Percentiles rank a stretch among this genome's conserved stretches.
phyloP scores from a whole-genome alignment of 495 filamentous ascomycete genomes.

The Penicillium robsamsonii region DNA sequence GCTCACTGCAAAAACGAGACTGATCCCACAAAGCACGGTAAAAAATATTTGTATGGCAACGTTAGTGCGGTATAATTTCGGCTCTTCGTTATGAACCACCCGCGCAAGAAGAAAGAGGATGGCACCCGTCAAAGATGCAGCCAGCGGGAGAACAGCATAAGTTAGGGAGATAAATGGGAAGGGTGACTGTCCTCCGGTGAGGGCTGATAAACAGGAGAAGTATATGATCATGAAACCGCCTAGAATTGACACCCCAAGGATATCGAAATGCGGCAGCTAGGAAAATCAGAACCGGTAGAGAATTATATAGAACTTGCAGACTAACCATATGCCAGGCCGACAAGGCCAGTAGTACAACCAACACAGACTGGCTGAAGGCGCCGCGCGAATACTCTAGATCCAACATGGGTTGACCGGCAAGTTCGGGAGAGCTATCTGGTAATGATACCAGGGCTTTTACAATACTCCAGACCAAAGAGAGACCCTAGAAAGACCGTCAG shows the following conservation, averaged over 20 bases:
- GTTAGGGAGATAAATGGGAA: slow-evolving; percentile 33
- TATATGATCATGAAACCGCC: slow-evolving; percentile 34
- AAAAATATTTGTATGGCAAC: slow-evolving; percentile 30
- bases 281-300: slow-evolving; percentile 15
- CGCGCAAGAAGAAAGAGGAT: slow-evolving; percentile 32
- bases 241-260: slow-evolving; percentile 34
- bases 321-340: slow-evolving; percentile 45
- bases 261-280: slow-evolving; percentile 38
- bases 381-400: slow-evolving; percentile 35
- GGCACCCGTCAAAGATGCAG: slow-evolving; percentile 22
- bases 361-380: slow-evolving; percentile 33
- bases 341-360: slow-evolving; percentile 31
- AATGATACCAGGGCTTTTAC: slow-evolving; percentile 21
- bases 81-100: slow-evolving; percentile 32
- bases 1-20: slow-evolving; percentile 28
- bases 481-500: slow-evolving; percentile 24
- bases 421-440: slow-evolving; percentile 24
- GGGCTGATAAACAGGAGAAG: slow-evolving; percentile 26
- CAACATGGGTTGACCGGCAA: slow-evolving; percentile 29
- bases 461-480: slow-evolving; percentile 34
- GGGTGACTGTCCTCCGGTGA: slow-evolving; percentile 33
- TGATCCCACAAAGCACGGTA: slow-evolving; percentile 26
- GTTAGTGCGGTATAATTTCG: slow-evolving; percentile 32
- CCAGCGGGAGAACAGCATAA: slow-evolving; percentile 16
- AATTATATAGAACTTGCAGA: neutral